Percentiles rank a stretch among this genome's conserved stretches.
Evolutionary conservation across 768 basidiomycete species (phyloP).

Genomic region (Podaxis sp.): DNA sequence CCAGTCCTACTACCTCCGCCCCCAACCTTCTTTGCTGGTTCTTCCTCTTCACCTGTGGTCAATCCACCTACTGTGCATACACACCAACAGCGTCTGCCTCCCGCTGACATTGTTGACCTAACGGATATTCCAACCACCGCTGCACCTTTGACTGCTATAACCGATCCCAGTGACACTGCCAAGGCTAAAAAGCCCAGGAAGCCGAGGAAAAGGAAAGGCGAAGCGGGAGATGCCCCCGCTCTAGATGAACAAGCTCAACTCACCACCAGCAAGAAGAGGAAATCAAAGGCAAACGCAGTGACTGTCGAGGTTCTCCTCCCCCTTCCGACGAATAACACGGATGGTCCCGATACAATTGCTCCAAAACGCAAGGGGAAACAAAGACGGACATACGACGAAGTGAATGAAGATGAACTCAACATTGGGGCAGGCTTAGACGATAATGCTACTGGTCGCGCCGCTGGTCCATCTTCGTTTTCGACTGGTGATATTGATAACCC

Average conservation of each 20-base stretch:
- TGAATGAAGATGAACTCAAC: constrained; percentile 10
- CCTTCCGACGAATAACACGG: background rate
- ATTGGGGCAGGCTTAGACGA: background rate
- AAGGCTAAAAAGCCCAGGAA: constrained; percentile 27
- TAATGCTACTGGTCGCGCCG: background rate
- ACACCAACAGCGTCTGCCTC: background rate
- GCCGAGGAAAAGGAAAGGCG: constrained; percentile 27
- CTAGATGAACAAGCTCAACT: background rate
- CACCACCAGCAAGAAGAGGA: background rate
- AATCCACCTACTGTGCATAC: constrained; percentile 21
- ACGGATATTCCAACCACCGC: constrained; percentile 28
- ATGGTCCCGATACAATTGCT: background rate
- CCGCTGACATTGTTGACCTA: constrained; percentile 26
- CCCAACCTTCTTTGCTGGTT: constrained; percentile 46
- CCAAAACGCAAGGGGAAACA: constrained; percentile 2
- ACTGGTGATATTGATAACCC: too few species aligned
- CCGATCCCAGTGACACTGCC: constrained; percentile 8
- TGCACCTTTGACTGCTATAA: background rate
- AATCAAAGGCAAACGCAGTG: background rate
- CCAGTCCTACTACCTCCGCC: constrained; percentile 27
- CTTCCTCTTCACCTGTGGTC: constrained; percentile 32
- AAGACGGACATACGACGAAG: background rate
- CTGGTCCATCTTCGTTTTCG: background rate
- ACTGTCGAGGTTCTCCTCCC: constrained; percentile 4
- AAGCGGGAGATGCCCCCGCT: background rate